A percentile compares a stretch with the other conserved stretches of the same genome.
Evolutionary conservation across 2,329 filamentous ascomycete species (phyloP).

Genomic region (Aureobasidium sp.): DNA sequence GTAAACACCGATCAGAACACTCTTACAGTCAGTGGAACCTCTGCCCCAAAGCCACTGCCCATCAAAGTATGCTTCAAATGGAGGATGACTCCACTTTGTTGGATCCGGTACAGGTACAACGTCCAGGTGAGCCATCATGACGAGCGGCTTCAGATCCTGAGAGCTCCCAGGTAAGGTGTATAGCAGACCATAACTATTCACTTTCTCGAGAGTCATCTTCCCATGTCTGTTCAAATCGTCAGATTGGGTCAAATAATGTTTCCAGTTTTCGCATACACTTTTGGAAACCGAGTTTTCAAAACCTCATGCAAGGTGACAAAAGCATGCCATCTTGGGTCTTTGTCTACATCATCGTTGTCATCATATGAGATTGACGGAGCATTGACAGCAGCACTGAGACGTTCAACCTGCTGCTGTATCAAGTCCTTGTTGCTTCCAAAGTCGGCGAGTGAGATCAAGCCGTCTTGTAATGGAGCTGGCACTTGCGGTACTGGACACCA

Average conservation of each 20-base stretch:
- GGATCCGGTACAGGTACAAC: constrained; percentile 51
- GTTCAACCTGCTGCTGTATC: constrained; percentile 18
- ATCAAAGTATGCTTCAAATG: constrained; percentile 51
- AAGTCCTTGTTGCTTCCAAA: not conserved
- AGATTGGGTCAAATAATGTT: not conserved
- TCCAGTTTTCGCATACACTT: constrained; percentile 22
- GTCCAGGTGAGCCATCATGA: constrained; percentile 58
- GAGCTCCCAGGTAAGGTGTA: constrained; percentile 50
- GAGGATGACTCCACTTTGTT: constrained; percentile 52
- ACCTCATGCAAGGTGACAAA: constrained; percentile 47
- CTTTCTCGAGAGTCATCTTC: constrained; percentile 41
- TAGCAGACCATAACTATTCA: constrained; percentile 52
- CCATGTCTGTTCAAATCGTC: constrained; percentile 24
- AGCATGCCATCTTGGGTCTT: constrained; percentile 51
- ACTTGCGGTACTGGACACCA: constrained; percentile 7
- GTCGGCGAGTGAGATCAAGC: not conserved
- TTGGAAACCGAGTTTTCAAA: constrained; percentile 44
- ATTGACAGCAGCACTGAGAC: constrained; percentile 41
- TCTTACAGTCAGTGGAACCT: constrained; percentile 54
- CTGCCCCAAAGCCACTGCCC: constrained; percentile 54
- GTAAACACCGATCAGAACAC: constrained; percentile 49
- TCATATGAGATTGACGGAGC: constrained; percentile 50
- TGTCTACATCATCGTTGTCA: constrained; percentile 45
- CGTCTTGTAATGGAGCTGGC: not conserved
- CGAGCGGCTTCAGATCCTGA: constrained; percentile 42